A percentile compares a stretch with the other conserved stretches of the same genome.
Conservation (phyloP, 2,329 filamentous ascomycete genomes). For the Ciborinia camelliae region DNA sequence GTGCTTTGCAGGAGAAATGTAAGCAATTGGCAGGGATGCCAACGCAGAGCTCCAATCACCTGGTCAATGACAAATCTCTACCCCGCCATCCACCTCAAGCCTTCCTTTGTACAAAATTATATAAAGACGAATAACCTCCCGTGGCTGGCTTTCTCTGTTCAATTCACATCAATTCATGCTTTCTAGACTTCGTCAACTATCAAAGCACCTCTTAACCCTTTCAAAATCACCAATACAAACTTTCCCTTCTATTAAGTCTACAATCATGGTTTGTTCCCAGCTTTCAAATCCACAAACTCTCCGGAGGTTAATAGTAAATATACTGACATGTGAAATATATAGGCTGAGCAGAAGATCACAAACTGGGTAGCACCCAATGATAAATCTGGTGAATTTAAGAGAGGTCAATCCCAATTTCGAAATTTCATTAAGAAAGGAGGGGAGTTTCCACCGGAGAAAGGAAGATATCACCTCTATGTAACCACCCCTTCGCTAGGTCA, state of each 20-base stretch:
- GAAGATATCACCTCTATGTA: conserved; percentile 86
- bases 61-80: conserved; percentile 16
- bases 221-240: conserved; percentile 2
- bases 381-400: conserved; percentile 88
- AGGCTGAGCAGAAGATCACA: conserved; percentile 56
- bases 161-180: conserved; percentile 18
- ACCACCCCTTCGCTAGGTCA: conserved; percentile 83
- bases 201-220: conserved; percentile 11
- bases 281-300: background rate
- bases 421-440: conserved; percentile 60
- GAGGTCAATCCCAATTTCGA: conserved; percentile 78
- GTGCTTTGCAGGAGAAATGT: conserved; percentile 9
- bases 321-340: conserved; percentile 10
- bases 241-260: conserved; percentile 2
- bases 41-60: background rate
- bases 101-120: conserved; percentile 6
- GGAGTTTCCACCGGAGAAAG: conserved; percentile 73
- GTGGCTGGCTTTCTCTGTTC: too few species aligned
- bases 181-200: conserved; percentile 11
- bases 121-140: background rate
- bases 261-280: conserved; percentile 21
- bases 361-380: conserved; percentile 79
- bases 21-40: conserved; percentile 13
- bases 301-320: background rate
- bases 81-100: conserved; percentile 16